Evolutionary conservation across 805 yeast genomes (phyloP).

Genomic region (Pichia insulana): DNA sequence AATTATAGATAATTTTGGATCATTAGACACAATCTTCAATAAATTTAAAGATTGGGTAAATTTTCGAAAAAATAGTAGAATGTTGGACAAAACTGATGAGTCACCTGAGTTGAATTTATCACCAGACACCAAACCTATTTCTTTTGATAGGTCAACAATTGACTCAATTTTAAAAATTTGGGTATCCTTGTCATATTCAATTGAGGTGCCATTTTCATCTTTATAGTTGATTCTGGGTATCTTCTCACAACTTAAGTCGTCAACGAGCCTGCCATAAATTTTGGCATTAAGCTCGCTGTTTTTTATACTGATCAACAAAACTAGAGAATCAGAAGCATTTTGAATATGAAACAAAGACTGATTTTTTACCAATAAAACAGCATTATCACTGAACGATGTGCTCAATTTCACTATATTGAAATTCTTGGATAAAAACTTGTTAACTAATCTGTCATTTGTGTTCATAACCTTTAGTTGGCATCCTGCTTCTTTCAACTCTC

Average conservation of each 20-base stretch:
- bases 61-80: constrained; percentile 21
- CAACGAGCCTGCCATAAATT: constrained; percentile 27
- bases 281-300: constrained; percentile 25
- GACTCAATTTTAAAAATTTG: constrained; percentile 26
- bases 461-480: constrained; percentile 30
- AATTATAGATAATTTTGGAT: constrained; percentile 20
- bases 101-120: background rate
- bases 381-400: constrained; percentile 16
- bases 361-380: constrained; percentile 28
- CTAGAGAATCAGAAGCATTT: constrained; percentile 28
- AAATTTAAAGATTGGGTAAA: constrained; percentile 23
- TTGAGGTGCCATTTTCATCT: constrained; percentile 19
- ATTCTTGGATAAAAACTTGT: constrained; percentile 19
- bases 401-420: constrained; percentile 16
- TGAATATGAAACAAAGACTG: constrained; percentile 30
- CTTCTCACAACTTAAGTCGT: constrained; percentile 17
- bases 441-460: constrained; percentile 14
- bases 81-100: constrained; percentile 15
- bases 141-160: constrained; percentile 18
- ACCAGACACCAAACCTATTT: constrained; percentile 7
- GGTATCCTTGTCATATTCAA: constrained; percentile 18
- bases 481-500: constrained; percentile 35
- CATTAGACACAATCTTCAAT: constrained; percentile 24
- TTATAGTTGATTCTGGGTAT: constrained; percentile 21
- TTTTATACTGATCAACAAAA: constrained; percentile 24